A percentile compares a stretch with the other conserved stretches of the same genome.
These are phyloP conservation scores for Thraustochytrium striatum DNA, from an alignment of 352 stramenopile genomes.

Conservation along the genomic window DNA sequence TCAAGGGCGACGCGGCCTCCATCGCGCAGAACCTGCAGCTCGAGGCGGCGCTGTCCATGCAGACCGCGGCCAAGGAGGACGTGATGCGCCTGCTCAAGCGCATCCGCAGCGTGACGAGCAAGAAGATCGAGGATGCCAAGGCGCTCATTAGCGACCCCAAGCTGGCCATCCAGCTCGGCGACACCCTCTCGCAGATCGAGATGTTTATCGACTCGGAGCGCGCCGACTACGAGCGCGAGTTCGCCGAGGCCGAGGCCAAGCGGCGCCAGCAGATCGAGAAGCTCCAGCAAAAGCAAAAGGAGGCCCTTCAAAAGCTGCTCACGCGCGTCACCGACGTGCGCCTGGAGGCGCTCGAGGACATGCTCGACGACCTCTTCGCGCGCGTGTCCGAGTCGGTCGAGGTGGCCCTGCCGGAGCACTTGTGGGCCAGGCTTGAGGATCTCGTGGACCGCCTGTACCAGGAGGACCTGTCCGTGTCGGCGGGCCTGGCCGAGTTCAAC, in stretches of 20 bases:
- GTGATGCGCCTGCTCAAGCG: conserved; percentile 28
- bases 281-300: conserved; percentile 5
- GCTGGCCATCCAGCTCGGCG: not conserved
- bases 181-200: conserved; percentile 7
- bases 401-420: not conserved
- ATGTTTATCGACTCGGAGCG: conserved; percentile 20
- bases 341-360: conserved; percentile 40
- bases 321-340: conserved; percentile 27
- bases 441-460: conserved; percentile 39
- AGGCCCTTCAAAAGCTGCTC: conserved; percentile 25
- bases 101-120: not conserved
- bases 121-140: not conserved
- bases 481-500: not conserved
- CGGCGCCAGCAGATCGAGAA: not conserved
- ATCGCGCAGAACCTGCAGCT: conserved; percentile 35
- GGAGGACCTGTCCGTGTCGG: not conserved
- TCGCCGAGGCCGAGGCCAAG: not conserved
- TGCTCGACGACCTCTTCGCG: conserved; percentile 44
- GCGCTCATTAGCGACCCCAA: not conserved
- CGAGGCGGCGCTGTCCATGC: conserved; percentile 23
- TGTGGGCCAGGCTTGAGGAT: conserved; percentile 1
- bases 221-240: conserved; percentile 13
- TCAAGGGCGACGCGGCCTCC: not conserved
- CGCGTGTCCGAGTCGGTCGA: conserved; percentile 31
- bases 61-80: conserved; percentile 25